Conservation (phyloP, 1,139 yeast genomes). For the Yamadazyma kanchanaburiensis region DNA sequence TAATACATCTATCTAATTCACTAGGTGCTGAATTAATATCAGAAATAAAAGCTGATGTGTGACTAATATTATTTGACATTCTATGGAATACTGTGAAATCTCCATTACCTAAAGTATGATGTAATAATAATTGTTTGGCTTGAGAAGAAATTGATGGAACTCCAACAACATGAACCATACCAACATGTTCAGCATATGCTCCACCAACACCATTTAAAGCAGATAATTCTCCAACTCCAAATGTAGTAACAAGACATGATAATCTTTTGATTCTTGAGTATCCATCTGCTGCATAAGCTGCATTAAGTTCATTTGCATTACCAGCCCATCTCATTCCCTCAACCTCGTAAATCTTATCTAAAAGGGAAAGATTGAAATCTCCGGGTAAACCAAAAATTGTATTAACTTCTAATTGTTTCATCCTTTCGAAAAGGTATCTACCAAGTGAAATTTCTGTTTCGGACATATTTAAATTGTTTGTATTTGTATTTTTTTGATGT, state of each 20-base stretch:
- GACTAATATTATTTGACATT: conserved; percentile 62
- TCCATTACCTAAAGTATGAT: conserved; percentile 46
- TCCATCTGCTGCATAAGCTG: conserved; percentile 44
- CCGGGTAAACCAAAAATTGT: conserved; percentile 45
- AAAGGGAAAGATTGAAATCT: conserved; percentile 35
- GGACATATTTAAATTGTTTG: too few species aligned
- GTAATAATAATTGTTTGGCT: conserved; percentile 36
- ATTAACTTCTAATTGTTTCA: conserved; percentile 36
- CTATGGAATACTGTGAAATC: conserved; percentile 45
- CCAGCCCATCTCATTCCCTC: conserved; percentile 41
- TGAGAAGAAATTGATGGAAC: conserved; percentile 38
- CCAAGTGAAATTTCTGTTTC: conserved; percentile 43
- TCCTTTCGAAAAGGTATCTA: conserved; percentile 42
- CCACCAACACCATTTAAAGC: conserved; percentile 43
- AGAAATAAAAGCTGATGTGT: conserved; percentile 60
- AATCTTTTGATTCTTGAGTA: conserved; percentile 38
- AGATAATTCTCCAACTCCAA: conserved; percentile 41
- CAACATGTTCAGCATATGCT: conserved; percentile 42
- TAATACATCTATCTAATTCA: conserved; percentile 70
- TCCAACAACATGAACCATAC: conserved; percentile 39
- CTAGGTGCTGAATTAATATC: conserved; percentile 63
- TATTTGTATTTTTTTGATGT: too few species aligned
- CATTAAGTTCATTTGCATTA: conserved; percentile 41
- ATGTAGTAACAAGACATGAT: conserved; percentile 38
- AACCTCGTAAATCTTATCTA: conserved; percentile 38